Percentiles rank a stretch among this genome's conserved stretches.
Evolutionary conservation across 2,329 filamentous ascomycete species (phyloP).

Genomic region (Fusarium sublunatum): DNA sequence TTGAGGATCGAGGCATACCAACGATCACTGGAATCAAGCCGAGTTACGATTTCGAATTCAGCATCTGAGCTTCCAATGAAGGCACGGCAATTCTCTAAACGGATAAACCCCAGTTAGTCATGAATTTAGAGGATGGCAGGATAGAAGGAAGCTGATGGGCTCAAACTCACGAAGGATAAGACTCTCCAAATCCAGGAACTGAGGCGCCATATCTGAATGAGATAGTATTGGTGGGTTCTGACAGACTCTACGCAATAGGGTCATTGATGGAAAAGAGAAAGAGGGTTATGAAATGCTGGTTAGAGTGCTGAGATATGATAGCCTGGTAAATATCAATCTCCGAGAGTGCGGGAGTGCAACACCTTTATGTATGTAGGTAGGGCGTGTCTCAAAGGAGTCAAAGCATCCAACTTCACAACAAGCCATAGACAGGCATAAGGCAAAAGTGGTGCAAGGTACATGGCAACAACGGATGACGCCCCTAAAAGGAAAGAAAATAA

Average conservation of each 20-base stretch:
- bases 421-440: neutral
- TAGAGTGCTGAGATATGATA: neutral
- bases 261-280: slow-evolving; percentile 21
- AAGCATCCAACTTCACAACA: neutral
- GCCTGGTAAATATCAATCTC: neutral
- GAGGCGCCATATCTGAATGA: slow-evolving; percentile 28
- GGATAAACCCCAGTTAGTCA: slow-evolving; percentile 6
- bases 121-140: neutral
- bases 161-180: slow-evolving; percentile 23
- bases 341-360: slow-evolving; percentile 18
- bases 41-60: slow-evolving; percentile 41
- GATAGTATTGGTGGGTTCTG: slow-evolving; percentile 7
- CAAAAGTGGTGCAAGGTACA: neutral
- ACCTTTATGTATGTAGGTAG: slow-evolving; percentile 23
- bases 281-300: neutral
- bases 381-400: slow-evolving; percentile 1
- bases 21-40: slow-evolving; percentile 37
- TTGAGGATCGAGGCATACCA: slow-evolving; percentile 46
- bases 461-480: slow-evolving; percentile 2
- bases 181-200: slow-evolving; percentile 23
- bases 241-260: slow-evolving; percentile 23
- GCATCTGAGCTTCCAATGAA: slow-evolving; percentile 40
- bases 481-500: slow-evolving; percentile 2
- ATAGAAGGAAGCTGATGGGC: neutral
- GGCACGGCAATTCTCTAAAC: slow-evolving; percentile 46